Conservation (phyloP, 1,284 basidiomycete genomes). For the Xerocomus tenax region DNA sequence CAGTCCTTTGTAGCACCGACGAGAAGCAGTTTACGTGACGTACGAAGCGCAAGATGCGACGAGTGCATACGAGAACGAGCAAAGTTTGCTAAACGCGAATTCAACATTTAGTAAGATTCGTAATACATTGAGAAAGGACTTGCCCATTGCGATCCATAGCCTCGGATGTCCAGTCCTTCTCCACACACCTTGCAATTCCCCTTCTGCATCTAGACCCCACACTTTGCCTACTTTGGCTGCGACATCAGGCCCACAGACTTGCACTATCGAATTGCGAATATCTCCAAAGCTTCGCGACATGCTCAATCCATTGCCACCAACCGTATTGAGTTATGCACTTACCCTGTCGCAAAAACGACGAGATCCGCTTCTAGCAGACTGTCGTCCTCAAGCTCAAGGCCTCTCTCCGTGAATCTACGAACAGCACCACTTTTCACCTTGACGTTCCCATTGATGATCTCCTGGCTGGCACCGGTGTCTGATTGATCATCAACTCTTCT, state of each 20-base stretch:
- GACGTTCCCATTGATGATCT: conserved; percentile 40
- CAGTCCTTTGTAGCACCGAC: not conserved
- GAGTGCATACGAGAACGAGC: conserved; percentile 29
- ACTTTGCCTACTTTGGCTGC: conserved; percentile 33
- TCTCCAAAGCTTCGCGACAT: conserved; percentile 20
- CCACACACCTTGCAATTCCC: conserved; percentile 37
- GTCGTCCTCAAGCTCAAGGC: conserved; percentile 36
- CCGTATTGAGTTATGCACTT: conserved; percentile 5
- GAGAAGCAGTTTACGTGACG: conserved; percentile 2
- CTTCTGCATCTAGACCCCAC: conserved; percentile 42
- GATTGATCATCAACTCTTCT: not conserved
- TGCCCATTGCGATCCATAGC: conserved; percentile 34
- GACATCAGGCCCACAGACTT: conserved; percentile 33
- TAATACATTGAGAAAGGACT: conserved; percentile 1
- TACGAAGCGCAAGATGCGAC: conserved; percentile 33
- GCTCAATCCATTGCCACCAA: not conserved
- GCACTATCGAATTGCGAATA: conserved; percentile 26
- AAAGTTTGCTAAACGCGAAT: conserved; percentile 26
- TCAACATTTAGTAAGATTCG: not conserved
- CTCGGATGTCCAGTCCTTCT: conserved; percentile 26
- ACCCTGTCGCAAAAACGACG: conserved; percentile 41
- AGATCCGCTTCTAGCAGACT: conserved; percentile 36
- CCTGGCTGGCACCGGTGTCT: conserved; percentile 32
- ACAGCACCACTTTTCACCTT: conserved; percentile 36
- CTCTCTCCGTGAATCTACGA: conserved; percentile 27